Conservation (phyloP, 495 filamentous ascomycete species). For the Haplographium delicatum region DNA sequence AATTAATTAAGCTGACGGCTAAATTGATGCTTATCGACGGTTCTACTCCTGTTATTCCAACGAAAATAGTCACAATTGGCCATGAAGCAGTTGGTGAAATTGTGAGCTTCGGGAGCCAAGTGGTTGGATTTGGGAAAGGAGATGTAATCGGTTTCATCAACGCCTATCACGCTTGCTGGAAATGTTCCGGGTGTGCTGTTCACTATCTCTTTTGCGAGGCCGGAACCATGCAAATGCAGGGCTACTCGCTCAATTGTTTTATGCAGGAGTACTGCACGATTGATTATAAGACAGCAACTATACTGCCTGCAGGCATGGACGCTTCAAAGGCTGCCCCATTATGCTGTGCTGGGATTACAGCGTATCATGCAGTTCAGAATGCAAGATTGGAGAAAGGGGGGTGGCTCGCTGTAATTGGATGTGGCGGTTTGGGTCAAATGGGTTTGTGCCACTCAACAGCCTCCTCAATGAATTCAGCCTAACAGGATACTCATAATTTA, state of each 20-base stretch:
- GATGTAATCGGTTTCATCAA: background rate
- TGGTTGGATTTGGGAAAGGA: background rate
- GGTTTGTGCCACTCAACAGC: too few relatives aligned
- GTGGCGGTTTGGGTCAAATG: slow-evolving; percentile 56
- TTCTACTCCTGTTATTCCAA: background rate
- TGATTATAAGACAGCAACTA: background rate
- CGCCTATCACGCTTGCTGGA: background rate
- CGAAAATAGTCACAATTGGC: background rate
- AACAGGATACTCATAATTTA: too few relatives aligned
- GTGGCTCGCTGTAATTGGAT: slow-evolving; percentile 56
- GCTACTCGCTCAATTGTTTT: background rate
- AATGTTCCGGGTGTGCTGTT: background rate
- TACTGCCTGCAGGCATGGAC: background rate
- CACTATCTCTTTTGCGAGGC: background rate
- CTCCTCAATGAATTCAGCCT: too few relatives aligned
- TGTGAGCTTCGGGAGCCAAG: background rate
- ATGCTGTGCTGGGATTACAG: background rate
- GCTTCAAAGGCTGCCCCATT: background rate
- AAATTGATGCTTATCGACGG: background rate
- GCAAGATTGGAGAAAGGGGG: slow-evolving; percentile 22
- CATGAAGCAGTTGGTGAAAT: background rate
- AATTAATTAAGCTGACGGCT: too few relatives aligned
- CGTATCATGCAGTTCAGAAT: background rate
- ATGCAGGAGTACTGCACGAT: background rate
- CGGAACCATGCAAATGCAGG: background rate